A percentile compares a stretch with the other conserved stretches of the same genome.
phyloP scores from a whole-genome alignment of 192 early-diverging fungal species.

The Martensiomyces pterosporus region DNA sequence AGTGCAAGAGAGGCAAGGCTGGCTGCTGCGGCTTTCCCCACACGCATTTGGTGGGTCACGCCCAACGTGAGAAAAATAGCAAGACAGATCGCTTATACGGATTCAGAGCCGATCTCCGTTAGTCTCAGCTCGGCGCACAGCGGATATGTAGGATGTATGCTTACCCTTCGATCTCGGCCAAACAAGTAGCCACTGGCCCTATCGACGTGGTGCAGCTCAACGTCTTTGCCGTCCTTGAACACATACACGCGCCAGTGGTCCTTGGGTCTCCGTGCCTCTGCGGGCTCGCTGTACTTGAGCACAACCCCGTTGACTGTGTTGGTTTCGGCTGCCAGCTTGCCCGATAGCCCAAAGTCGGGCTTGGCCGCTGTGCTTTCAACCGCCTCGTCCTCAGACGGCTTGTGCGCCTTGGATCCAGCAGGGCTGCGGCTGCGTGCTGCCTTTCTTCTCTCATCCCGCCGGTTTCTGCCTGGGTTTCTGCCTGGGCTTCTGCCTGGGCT shows the following conservation, averaged over 20 bases:
- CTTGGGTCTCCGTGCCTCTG: slow-evolving; percentile 78
- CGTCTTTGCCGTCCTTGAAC: slow-evolving; percentile 87
- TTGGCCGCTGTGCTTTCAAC: slow-evolving; percentile 14
- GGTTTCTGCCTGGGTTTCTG: too few relatives aligned
- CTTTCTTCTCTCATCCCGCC: too few relatives aligned
- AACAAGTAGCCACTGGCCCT: slow-evolving; percentile 82
- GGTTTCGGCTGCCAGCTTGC: slow-evolving; percentile 81
- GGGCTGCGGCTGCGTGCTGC: slow-evolving; percentile 9
- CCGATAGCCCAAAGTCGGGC: slow-evolving; percentile 84
- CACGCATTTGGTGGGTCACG: slow-evolving; percentile 1
- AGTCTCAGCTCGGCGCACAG: too few relatives aligned
- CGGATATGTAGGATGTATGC: too few relatives aligned
- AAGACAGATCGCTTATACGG: too few relatives aligned
- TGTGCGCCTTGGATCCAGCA: too few relatives aligned
- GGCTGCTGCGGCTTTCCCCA: too few relatives aligned
- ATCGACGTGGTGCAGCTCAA: slow-evolving; percentile 83
- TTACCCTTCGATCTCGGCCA: slow-evolving; percentile 74
- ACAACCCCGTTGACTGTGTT: slow-evolving; percentile 84
- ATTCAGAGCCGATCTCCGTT: too few relatives aligned
- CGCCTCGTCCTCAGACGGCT: too few relatives aligned
- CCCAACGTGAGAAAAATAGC: slow-evolving; percentile 2
- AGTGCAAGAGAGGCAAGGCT: too few relatives aligned
- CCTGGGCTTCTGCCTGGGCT: too few relatives aligned
- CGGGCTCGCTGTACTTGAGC: slow-evolving; percentile 89
- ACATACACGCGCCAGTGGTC: slow-evolving; percentile 83